phyloP scores from a whole-genome alignment of 352 stramenopile species.

The Pythium chondricola region DNA sequence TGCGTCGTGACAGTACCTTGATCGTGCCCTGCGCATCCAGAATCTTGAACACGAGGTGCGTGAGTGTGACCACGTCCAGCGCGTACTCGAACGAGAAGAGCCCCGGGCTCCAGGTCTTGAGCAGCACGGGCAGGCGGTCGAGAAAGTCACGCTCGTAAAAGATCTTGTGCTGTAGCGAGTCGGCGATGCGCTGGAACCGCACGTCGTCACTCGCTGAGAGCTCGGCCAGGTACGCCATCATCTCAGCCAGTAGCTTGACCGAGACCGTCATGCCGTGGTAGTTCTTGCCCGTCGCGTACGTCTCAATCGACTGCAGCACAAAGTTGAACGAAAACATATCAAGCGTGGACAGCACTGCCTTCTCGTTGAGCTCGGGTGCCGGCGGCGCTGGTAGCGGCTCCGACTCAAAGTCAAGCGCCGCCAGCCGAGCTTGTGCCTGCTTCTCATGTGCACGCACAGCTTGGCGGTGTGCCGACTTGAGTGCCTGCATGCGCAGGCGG shows the following conservation, averaged over 20 bases:
- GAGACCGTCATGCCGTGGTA: conserved; percentile 78
- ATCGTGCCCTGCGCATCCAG: conserved; percentile 78
- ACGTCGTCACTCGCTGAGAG: conserved; percentile 62
- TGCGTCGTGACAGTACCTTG: conserved; percentile 75
- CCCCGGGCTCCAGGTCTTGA: conserved; percentile 73
- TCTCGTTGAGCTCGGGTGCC: conserved; percentile 64
- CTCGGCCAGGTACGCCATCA: conserved; percentile 83
- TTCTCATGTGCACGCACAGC: conserved; percentile 49
- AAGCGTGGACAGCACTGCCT: conserved; percentile 74
- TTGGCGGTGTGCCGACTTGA: conserved; percentile 65
- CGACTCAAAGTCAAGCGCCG: conserved; percentile 48
- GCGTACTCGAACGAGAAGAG: conserved; percentile 64
- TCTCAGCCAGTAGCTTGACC: conserved; percentile 72
- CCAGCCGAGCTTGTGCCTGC: conserved; percentile 39
- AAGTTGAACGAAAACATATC: conserved; percentile 92
- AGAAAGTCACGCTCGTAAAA: conserved; percentile 86
- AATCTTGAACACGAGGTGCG: conserved; percentile 84
- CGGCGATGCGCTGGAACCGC: conserved; percentile 74
- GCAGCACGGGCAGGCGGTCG: conserved; percentile 69
- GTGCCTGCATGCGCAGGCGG: conserved; percentile 58
- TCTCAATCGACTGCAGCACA: conserved; percentile 84
- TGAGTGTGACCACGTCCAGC: conserved; percentile 79
- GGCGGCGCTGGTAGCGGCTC: conserved; percentile 25
- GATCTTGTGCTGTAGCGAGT: conserved; percentile 85
- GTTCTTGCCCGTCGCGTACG: conserved; percentile 73